Evolutionary conservation across 2,329 filamentous ascomycete genomes (phyloP), one percentile per base, ranked within the genome.

Genomic region (Diaporthe helianthi): DNA sequence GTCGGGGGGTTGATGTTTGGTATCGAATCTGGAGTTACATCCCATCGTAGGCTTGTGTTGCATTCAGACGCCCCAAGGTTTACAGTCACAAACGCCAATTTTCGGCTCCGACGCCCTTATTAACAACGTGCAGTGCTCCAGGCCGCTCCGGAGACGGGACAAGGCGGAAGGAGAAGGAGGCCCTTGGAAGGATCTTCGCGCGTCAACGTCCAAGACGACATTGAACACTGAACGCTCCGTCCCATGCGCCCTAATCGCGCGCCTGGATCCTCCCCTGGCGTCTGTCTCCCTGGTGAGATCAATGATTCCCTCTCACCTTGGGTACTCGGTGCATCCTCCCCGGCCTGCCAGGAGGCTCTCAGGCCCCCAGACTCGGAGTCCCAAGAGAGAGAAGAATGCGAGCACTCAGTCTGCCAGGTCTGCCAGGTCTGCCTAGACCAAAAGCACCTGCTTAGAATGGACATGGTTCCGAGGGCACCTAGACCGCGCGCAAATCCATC

Each of bases 1-100:
- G 7, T 63, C 29, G 58, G 44, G 58, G 58, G 58, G 44, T 19
- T 63, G 58, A 63, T 63, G 58, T 63, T 49, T 49, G 58, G 58
- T 49, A 63, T 63, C 58, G 58, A 63, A 63, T 63, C 58, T 63
- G 58, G 58, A 63, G 58, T 63, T 63, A 63, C 58, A 63, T 63
- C 44, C 58, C 58, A 63, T 63, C 58, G 58, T 19, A 36, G 58
- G 58, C 58, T 63, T 63, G 58, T 63, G 58, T 63, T 49, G 58
- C 58, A 63, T 63, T 17, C 58, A 49, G 41, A 36, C 41, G 41
- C 41, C 58, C 44, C 58, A 49, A 63, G 58, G 58, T 63, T 63
- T 44, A 49, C 44, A 49, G 29, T 63, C 47, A 44, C 58, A 46
- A 63, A 63, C 58, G 58, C 44, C 58, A 49, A 49, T 49, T 19